phyloP scores from a whole-genome alignment of 768 basidiomycete genomes.

The Gloeophyllum trabeum region DNA sequence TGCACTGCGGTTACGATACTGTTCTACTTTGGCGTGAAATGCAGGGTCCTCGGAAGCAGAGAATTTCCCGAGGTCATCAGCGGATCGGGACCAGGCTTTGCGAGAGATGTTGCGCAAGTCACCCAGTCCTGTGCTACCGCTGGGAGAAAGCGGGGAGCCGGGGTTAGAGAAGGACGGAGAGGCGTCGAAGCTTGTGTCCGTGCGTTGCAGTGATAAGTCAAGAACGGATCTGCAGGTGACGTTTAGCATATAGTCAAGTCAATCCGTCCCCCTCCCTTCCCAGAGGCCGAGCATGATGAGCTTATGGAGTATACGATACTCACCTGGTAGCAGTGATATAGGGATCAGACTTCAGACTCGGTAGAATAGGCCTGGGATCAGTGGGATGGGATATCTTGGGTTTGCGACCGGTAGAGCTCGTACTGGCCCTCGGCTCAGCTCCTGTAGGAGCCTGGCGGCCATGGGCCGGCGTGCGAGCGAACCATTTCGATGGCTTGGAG shows the following conservation, averaged over 20 bases:
- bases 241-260: conserved; percentile 5
- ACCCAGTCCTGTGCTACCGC: conserved; percentile 31
- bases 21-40: conserved; percentile 51
- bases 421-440: conserved; percentile 38
- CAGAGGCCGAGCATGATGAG: too few species aligned
- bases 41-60: conserved; percentile 27
- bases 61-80: conserved; percentile 62
- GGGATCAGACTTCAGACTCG: conserved; percentile 30
- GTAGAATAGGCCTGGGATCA: conserved; percentile 66
- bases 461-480: conserved; percentile 45
- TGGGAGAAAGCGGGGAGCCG: conserved; percentile 18
- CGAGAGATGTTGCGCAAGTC: conserved; percentile 62
- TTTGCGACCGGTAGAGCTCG: conserved; percentile 36
- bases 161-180: conserved; percentile 14
- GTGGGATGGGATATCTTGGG: conserved; percentile 81
- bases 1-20: conserved; percentile 52
- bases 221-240: conserved; percentile 42
- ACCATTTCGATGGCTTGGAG: conserved; percentile 64
- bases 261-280: too few species aligned
- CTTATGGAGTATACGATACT: not conserved
- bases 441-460: conserved; percentile 29
- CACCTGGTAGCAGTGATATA: conserved; percentile 18
- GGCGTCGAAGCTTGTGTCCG: conserved; percentile 30
- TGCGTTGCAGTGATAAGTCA: conserved; percentile 40
- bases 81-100: conserved; percentile 71